Conservation (phyloP, 768 basidiomycete species). For the Thelephora aurantiotincta region DNA sequence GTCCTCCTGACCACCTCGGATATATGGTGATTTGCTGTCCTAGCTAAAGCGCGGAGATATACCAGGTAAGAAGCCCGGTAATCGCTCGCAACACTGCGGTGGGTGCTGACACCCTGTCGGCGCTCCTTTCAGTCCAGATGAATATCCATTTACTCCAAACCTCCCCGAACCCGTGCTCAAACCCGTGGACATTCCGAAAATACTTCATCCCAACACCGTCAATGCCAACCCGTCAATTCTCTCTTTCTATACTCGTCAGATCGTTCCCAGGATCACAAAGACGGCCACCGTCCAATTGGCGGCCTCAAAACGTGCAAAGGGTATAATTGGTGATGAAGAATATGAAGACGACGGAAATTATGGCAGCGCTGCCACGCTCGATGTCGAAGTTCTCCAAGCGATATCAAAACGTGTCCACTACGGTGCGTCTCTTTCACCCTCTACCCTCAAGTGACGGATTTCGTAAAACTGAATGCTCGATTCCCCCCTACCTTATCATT, state of each 20-base stretch:
- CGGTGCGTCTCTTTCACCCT: constrained; percentile 34
- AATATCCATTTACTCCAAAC: constrained; percentile 82
- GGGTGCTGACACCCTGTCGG: background rate
- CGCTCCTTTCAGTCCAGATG: constrained; percentile 66
- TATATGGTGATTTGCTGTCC: constrained; percentile 1
- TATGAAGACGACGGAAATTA: constrained; percentile 95
- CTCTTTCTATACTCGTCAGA: constrained; percentile 75
- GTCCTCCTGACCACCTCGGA: background rate
- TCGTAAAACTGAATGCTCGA: background rate
- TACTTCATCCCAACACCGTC: constrained; percentile 66
- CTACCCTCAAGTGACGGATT: background rate
- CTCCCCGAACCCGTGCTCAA: constrained; percentile 78
- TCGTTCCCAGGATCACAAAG: constrained; percentile 81
- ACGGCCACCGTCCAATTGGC: constrained; percentile 56
- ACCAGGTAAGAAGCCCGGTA: constrained; percentile 47
- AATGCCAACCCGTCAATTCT: constrained; percentile 84
- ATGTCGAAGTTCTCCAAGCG: constrained; percentile 95
- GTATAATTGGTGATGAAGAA: constrained; percentile 53
- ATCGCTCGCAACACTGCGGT: background rate
- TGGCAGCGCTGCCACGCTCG: constrained; percentile 87
- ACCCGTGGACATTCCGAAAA: constrained; percentile 55
- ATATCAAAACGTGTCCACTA: constrained; percentile 97
- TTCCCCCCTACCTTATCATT: background rate
- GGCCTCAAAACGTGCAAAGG: constrained; percentile 47
- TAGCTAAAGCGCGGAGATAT: constrained; percentile 90